phyloP scores from a whole-genome alignment of 1,139 yeast genomes.

The Pichiaceae sp. region DNA sequence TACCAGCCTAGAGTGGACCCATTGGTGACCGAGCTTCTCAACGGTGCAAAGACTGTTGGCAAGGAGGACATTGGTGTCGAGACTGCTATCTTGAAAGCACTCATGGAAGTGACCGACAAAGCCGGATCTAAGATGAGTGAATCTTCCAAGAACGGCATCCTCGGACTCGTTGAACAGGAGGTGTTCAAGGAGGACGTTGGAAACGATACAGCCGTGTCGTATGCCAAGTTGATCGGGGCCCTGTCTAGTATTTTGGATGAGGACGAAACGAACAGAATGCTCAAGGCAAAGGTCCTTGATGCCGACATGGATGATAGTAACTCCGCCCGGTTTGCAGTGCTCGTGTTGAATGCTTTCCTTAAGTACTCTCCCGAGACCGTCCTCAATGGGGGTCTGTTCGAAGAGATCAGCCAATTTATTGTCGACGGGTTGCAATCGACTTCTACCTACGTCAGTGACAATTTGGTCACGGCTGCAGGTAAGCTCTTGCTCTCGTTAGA shows the following conservation, averaged over 20 bases:
- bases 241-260: constrained; percentile 57
- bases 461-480: constrained; percentile 77
- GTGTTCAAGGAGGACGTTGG: constrained; percentile 30
- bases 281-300: constrained; percentile 52
- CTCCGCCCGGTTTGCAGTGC: constrained; percentile 52
- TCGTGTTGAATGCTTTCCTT: constrained; percentile 73
- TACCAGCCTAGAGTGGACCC: constrained; percentile 95
- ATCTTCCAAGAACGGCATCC: constrained; percentile 57
- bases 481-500: constrained; percentile 54
- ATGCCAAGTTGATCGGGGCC: constrained; percentile 74
- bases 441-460: constrained; percentile 59
- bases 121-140: constrained; percentile 78
- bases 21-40: constrained; percentile 70
- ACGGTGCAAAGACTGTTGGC: constrained; percentile 54
- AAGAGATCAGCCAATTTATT: constrained; percentile 42
- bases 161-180: constrained; percentile 72
- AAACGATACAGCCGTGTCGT: constrained; percentile 55
- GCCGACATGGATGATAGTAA: constrained; percentile 27
- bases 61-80: constrained; percentile 57
- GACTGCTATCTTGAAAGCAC: constrained; percentile 77
- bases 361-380: constrained; percentile 65
- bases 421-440: constrained; percentile 36
- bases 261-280: constrained; percentile 57
- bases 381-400: constrained; percentile 40
- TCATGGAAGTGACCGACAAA: constrained; percentile 72